Evolutionary conservation across 352 stramenopile species (phyloP).

Genomic region (Phytophthora palmivora): DNA sequence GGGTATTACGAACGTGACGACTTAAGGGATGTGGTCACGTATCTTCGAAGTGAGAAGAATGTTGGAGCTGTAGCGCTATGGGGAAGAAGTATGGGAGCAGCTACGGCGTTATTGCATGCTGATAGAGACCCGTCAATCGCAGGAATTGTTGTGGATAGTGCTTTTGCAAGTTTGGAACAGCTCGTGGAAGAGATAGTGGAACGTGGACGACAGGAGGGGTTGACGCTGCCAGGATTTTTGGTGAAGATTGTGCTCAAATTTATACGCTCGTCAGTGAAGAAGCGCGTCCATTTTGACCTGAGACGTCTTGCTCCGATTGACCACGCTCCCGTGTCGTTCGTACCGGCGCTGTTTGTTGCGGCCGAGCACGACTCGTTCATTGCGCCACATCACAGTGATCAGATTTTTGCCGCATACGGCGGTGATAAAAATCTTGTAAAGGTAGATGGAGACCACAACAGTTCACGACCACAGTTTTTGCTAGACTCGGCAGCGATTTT

Average conservation of each 20-base stretch:
- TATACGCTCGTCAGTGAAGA: constrained; percentile 92
- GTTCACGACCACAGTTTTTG: constrained; percentile 94
- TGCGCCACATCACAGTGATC: constrained; percentile 84
- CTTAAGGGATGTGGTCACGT: constrained; percentile 90
- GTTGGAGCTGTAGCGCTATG: constrained; percentile 97
- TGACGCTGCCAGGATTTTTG: constrained; percentile 92
- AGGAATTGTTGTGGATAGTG: constrained; percentile 97
- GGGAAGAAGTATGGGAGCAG: constrained; percentile 98
- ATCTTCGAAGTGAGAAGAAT: constrained; percentile 91
- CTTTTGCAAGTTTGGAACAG: constrained; percentile 96
- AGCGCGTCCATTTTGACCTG: constrained; percentile 89
- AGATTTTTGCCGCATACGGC: constrained; percentile 90
- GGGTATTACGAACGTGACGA: constrained; percentile 96
- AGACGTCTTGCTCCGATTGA: constrained; percentile 81
- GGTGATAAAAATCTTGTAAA: constrained; percentile 99
- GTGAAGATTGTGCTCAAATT: constrained; percentile 93
- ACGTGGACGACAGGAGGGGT: constrained; percentile 92
- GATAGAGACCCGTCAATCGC: constrained; percentile 97
- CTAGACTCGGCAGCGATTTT: constrained; percentile 97
- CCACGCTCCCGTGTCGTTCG: constrained; percentile 94
- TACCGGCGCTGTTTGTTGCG: constrained; percentile 96
- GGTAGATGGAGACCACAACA: constrained; percentile 98
- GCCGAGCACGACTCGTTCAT: constrained; percentile 97
- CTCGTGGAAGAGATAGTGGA: constrained; percentile 98
- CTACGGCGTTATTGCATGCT: constrained; percentile 96